Evolutionary conservation across 768 basidiomycete species (phyloP).

Genomic region (Podaxis rugospora): DNA sequence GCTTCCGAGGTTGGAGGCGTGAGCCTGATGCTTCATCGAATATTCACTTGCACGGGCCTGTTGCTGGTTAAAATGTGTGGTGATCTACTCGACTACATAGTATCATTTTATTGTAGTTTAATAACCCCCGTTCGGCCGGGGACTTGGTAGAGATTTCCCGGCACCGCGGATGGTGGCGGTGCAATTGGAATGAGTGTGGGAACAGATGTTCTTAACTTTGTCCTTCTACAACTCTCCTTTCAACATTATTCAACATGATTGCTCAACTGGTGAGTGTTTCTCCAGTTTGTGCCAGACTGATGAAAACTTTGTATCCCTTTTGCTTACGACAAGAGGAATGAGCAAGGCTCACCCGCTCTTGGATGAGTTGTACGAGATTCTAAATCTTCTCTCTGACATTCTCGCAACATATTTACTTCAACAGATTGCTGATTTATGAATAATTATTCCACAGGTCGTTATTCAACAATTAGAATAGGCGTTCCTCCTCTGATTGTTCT

Average conservation of each 20-base stretch:
- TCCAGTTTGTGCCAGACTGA: not conserved
- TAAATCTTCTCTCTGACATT: slow-evolving; percentile 29
- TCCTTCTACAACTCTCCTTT: no score
- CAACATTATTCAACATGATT: not conserved
- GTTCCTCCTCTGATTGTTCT: not conserved
- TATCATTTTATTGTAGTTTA: no score
- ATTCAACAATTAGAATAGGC: not conserved
- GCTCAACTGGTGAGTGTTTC: not conserved
- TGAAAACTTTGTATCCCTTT: slow-evolving; percentile 12
- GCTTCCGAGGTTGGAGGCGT: no score
- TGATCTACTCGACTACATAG: no score
- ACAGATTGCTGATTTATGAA: not conserved
- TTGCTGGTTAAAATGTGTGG: no score
- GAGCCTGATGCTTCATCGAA: no score
- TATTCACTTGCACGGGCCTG: no score
- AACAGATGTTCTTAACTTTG: no score
- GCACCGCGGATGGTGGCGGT: no score
- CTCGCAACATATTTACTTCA: not conserved
- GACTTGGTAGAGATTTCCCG: no score
- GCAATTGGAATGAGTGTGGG: no score
- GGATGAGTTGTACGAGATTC: slow-evolving; percentile 16
- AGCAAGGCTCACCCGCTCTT: slow-evolving; percentile 15
- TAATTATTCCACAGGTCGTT: not conserved
- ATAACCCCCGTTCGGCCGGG: no score
- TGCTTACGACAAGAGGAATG: slow-evolving; percentile 9